Percentiles rank a stretch among this genome's conserved stretches.
These are phyloP conservation scores for Ziziphus jujuba DNA, from an alignment of 306 rosid genomes.

Conservation along the genomic window DNA sequence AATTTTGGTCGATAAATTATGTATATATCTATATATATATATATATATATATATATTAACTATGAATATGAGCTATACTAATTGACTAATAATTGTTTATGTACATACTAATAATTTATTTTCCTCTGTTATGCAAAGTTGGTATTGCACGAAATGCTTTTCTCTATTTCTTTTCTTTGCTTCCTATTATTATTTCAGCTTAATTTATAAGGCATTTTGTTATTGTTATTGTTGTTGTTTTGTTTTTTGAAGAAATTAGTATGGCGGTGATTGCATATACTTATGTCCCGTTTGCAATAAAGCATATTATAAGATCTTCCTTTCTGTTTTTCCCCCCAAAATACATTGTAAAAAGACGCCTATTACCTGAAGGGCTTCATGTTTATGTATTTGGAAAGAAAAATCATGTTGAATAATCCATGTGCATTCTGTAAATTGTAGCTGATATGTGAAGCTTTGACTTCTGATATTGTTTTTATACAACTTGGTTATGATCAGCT, in stretches of 20 bases:
- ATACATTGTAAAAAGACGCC: no score
- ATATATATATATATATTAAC: no score
- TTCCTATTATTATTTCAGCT: neutral
- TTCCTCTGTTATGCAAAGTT: neutral
- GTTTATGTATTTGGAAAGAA: no score
- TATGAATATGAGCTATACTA: neutral
- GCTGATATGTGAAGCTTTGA: neutral
- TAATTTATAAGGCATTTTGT: neutral
- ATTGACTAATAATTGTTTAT: no score
- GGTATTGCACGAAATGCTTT: neutral
- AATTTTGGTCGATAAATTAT: neutral
- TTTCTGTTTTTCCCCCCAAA: no score
- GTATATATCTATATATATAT: no score
- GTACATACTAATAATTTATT: neutral
- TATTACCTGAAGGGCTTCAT: no score
- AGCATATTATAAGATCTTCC: no score
- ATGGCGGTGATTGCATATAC: neutral
- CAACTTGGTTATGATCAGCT: conserved; percentile 25
- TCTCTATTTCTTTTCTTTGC: neutral
- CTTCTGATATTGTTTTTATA: conserved; percentile 10
- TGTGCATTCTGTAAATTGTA: no score
- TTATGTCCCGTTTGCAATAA: no score
- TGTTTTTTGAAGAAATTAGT: neutral
- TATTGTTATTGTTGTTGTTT: no score
- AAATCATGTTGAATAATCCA: no score